Conservation (phyloP, 2,329 filamentous ascomycete species). For the Fusarium heterosporum region DNA sequence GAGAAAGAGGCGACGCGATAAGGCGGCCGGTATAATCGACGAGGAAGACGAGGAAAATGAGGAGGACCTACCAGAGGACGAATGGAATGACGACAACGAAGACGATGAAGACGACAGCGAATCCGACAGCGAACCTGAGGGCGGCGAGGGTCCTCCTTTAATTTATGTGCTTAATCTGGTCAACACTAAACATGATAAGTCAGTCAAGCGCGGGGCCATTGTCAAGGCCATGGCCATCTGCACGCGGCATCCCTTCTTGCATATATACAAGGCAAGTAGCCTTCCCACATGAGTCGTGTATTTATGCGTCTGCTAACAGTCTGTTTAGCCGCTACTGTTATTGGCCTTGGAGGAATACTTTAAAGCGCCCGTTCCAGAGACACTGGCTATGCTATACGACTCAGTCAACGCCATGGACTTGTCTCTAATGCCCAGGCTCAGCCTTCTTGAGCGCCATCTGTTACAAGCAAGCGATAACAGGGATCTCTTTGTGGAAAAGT, state of each 20-base stretch:
- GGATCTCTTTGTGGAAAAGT: constrained; percentile 97
- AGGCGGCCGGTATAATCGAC: constrained; percentile 60
- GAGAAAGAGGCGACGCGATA: constrained; percentile 65
- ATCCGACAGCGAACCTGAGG: constrained; percentile 73
- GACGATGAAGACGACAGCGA: constrained; percentile 63
- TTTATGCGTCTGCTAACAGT: constrained; percentile 28
- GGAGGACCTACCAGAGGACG: constrained; percentile 60
- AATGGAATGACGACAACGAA: constrained; percentile 62
- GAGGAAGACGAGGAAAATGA: constrained; percentile 58
- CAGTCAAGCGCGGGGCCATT: constrained; percentile 90
- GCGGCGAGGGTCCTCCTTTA: constrained; percentile 85
- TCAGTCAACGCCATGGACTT: constrained; percentile 97
- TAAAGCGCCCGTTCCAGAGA: constrained; percentile 88
- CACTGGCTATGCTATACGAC: constrained; percentile 87
- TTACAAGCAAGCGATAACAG: constrained; percentile 92
- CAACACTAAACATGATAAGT: constrained; percentile 97
- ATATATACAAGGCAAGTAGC: constrained; percentile 89
- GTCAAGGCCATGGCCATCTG: constrained; percentile 99
- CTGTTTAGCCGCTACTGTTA: constrained; percentile 79
- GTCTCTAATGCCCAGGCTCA: constrained; percentile 89
- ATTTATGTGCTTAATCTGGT: constrained; percentile 98
- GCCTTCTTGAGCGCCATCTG: constrained; percentile 84
- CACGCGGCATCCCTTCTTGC: constrained; percentile 94
- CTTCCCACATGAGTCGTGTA: constrained; percentile 4
- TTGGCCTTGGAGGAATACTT: constrained; percentile 97